Base-by-base conservation (phyloP, 2,329 filamentous ascomycete species). In the Nothophaeocryptopus gaeumannii region DNA sequence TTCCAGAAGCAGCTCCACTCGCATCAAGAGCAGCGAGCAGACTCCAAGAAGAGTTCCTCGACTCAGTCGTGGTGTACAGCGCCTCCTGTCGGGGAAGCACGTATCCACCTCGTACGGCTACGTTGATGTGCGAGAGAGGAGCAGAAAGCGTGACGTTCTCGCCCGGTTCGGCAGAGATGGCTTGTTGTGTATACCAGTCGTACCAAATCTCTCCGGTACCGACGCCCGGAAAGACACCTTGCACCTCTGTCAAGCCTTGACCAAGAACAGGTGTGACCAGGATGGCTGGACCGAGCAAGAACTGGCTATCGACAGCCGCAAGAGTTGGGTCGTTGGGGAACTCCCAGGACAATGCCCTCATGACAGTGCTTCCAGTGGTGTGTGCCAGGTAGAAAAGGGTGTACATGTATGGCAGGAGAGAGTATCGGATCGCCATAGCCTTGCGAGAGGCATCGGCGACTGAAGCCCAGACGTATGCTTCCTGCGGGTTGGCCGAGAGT, bases 261-360 rank as follows among this genome's bases (percentile, higher is more conserved):
- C 76, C 78, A 1, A 89, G 76, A 0, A 85, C 84, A 0, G 86
- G 86, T 0, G 81, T 81, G 29, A 90, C 77, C 60, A 90, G 70
- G 35, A 89, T 67, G 1, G 79, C 78, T 0, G 76, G 73, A 1
- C 86, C 86, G 30, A 89, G 79, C 39, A 90, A 71, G 70, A 90
- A 90, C 64, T 90, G 86, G 1, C 78, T 78, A 60, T 89, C 84
- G 0, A 82, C 78, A n/a, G 69, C 74, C 2, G 82, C 83, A 8
- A 89, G 76, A 55, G 77, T 78, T 1, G 85, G 84, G 55, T 90
- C 86, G 45, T 83, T 77, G 1, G 85, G 82, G 61, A 89, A 89
- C 63, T 88, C 85, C 85, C 86, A 90, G 1, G 80, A 76, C 8
- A 90, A 70, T 1, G 86, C 86, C 12, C 85, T 79, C 81, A 90